A percentile compares a stretch with the other conserved stretches of the same genome.
Conservation (phyloP, 768 basidiomycete genomes). For the Phaeolepiota aurea region DNA sequence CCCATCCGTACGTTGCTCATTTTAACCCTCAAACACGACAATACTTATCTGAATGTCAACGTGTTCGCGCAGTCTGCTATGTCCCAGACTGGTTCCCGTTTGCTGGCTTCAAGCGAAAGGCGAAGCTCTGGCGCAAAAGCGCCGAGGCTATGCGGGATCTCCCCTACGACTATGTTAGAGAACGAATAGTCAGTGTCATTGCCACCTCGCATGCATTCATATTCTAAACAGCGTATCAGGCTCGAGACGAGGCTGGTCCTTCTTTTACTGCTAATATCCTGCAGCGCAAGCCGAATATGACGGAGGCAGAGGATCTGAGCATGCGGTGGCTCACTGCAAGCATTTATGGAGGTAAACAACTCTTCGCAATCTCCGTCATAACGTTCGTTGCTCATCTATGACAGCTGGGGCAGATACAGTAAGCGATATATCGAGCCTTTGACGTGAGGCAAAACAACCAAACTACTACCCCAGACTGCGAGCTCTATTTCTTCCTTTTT, state of each 20-base stretch:
- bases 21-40: no score
- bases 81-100: conserved; percentile 27
- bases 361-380: conserved; percentile 16
- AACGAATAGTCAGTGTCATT: conserved; percentile 2
- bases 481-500: background rate
- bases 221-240: no score
- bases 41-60: background rate
- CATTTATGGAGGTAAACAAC: conserved; percentile 4
- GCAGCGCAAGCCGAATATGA: conserved; percentile 4
- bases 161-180: conserved; percentile 5
- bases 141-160: conserved; percentile 6
- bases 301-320: conserved; percentile 5
- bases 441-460: conserved; percentile 9
- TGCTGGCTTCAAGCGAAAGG: conserved; percentile 16
- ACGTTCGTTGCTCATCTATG: conserved; percentile 27
- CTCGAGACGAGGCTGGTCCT: conserved; percentile 2
- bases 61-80: conserved; percentile 7
- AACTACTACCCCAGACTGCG: conserved; percentile 2
- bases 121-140: conserved; percentile 10
- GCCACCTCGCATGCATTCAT: no score
- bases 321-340: conserved; percentile 7
- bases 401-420: conserved; percentile 20
- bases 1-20: conserved; percentile 3
- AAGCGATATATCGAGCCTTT: conserved; percentile 2
- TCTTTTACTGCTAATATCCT: conserved; percentile 6